phyloP scores from a whole-genome alignment of 2,329 filamentous ascomycete genomes.

The Immersiporthe knoxdaviesiana region DNA sequence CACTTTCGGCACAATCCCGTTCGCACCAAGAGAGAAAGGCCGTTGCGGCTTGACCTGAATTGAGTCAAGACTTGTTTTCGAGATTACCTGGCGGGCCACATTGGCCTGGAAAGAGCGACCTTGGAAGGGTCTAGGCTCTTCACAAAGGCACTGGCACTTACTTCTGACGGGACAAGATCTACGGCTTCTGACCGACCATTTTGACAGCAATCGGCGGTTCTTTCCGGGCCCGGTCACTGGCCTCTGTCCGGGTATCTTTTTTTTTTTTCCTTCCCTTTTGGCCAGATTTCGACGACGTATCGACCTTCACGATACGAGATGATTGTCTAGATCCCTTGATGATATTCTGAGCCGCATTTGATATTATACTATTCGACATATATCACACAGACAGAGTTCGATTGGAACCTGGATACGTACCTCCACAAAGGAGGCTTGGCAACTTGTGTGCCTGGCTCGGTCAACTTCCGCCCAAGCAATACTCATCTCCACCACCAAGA shows the following conservation, averaged over 20 bases:
- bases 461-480: constrained; percentile 19
- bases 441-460: constrained; percentile 12
- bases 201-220: neutral
- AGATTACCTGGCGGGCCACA: neutral
- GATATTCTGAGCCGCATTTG: neutral
- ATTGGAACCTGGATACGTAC: neutral
- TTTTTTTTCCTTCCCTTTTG: neutral
- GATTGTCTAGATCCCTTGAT: neutral
- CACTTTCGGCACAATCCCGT: neutral
- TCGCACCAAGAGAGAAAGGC: neutral
- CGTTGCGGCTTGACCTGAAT: neutral
- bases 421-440: neutral
- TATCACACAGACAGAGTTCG: neutral
- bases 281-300: neutral
- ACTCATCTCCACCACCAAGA: constrained; percentile 14
- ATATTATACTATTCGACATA: neutral
- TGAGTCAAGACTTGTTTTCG: neutral
- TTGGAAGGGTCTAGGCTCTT: constrained; percentile 7
- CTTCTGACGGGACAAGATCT: neutral
- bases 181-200: constrained; percentile 7
- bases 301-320: neutral
- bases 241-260: neutral
- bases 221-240: neutral
- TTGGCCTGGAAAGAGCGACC: neutral
- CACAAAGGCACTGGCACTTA: neutral